These are phyloP conservation scores for Penicillium sp. DNA, from an alignment of 2,329 filamentous ascomycete species.

Conservation along the genomic window DNA sequence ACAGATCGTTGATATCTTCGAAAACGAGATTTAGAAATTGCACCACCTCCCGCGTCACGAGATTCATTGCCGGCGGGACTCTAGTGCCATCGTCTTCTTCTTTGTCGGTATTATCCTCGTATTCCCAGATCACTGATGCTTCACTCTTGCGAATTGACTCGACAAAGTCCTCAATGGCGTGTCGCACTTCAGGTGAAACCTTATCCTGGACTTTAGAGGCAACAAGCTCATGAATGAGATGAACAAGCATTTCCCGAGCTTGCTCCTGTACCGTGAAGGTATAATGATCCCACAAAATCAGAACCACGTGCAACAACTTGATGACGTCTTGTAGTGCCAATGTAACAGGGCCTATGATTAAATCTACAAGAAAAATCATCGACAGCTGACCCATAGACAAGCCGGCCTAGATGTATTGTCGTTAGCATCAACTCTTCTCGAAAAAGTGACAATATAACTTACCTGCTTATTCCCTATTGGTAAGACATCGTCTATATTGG, in stretches of 20 bases:
- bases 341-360: conserved; percentile 89
- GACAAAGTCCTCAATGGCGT: conserved; percentile 79
- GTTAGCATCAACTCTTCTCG: background rate
- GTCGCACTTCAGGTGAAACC: conserved; percentile 62
- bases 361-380: conserved; percentile 86
- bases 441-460: conserved; percentile 12
- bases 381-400: conserved; percentile 92
- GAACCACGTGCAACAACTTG: conserved; percentile 81
- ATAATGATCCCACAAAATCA: conserved; percentile 97
- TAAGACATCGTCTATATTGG: conserved; percentile 72
- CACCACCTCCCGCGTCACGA: conserved; percentile 75
- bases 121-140: conserved; percentile 81
- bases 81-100: conserved; percentile 68
- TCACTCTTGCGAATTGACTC: conserved; percentile 84
- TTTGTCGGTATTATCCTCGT: conserved; percentile 85
- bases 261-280: conserved; percentile 93
- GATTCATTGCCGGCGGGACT: conserved; percentile 82
- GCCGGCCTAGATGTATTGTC: conserved; percentile 53
- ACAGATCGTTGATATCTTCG: conserved; percentile 82
- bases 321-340: conserved; percentile 76
- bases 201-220: conserved; percentile 76
- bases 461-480: conserved; percentile 85
- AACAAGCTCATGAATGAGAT: conserved; percentile 92
- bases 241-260: conserved; percentile 94
- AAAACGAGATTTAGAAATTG: conserved; percentile 80